phyloP scores from a whole-genome alignment of 169 alveolate species.

The Babesia divergens region DNA sequence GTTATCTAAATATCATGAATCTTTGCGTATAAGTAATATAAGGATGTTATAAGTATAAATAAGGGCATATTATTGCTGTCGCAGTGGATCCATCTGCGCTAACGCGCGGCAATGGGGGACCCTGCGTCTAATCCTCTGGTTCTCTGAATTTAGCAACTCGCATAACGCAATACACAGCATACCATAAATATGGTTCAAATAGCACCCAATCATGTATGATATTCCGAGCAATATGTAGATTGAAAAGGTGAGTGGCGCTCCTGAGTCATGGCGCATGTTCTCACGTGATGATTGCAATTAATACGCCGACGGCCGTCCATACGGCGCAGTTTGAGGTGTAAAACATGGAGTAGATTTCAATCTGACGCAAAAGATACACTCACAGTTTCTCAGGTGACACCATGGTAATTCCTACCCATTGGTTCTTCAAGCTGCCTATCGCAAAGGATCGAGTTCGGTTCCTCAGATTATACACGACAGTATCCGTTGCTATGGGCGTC shows the following conservation, averaged over 20 bases:
- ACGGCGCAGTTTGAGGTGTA: constrained; percentile 1
- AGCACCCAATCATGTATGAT: too few species aligned
- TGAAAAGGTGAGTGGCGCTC: neutral
- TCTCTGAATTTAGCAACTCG: too few species aligned
- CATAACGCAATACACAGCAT: too few species aligned
- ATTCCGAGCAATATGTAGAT: too few species aligned
- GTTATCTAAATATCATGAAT: too few species aligned
- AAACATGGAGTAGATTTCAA: constrained; percentile 66
- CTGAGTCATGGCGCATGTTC: neutral
- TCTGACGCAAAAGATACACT: constrained; percentile 28
- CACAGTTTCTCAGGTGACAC: neutral
- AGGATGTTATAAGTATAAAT: too few species aligned
- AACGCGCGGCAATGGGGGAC: too few species aligned
- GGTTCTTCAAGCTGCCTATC: constrained; percentile 59
- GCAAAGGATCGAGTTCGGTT: constrained; percentile 66
- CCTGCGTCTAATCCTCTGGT: too few species aligned
- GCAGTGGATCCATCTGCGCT: too few species aligned
- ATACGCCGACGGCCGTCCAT: neutral
- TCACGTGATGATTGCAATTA: neutral
- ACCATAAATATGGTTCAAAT: too few species aligned
- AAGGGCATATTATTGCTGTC: too few species aligned
- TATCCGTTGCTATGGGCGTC: constrained; percentile 38
- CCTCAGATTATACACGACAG: constrained; percentile 41
- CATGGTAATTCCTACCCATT: constrained; percentile 59
- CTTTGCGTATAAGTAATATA: too few species aligned